Evolutionary conservation across 2,329 filamentous ascomycete genomes (phyloP).

Genomic region (Metarhizium sp.): DNA sequence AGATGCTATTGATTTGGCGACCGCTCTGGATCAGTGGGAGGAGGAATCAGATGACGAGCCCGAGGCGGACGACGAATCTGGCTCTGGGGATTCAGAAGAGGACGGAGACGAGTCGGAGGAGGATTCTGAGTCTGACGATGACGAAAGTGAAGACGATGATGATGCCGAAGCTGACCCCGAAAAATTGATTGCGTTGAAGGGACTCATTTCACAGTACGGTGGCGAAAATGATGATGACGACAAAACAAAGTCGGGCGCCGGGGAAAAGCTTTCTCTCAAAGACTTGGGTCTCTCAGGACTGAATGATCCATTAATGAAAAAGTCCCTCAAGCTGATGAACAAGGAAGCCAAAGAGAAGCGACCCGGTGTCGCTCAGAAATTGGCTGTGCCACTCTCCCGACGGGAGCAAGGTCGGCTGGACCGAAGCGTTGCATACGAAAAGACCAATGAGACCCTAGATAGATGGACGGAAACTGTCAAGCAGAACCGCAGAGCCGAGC

Average conservation of each 20-base stretch:
- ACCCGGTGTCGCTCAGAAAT: conserved; percentile 48
- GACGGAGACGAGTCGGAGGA: conserved; percentile 35
- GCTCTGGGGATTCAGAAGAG: conserved; percentile 30
- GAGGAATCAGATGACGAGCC: conserved; percentile 39
- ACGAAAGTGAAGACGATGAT: background rate
- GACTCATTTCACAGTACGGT: conserved; percentile 59
- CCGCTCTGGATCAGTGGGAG: conserved; percentile 46
- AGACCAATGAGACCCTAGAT: conserved; percentile 83
- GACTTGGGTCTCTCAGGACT: conserved; percentile 65
- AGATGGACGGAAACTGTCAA: conserved; percentile 95
- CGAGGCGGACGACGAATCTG: conserved; percentile 33
- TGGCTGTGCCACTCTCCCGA: conserved; percentile 74
- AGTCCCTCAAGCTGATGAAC: conserved; percentile 65
- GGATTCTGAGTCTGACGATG: conserved; percentile 34
- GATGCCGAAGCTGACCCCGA: conserved; percentile 39
- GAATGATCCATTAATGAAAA: conserved; percentile 67
- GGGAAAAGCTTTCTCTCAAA: conserved; percentile 62
- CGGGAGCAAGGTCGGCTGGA: conserved; percentile 80
- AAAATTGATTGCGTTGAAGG: conserved; percentile 56
- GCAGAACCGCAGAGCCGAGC: conserved; percentile 82
- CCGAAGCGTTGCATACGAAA: conserved; percentile 73
- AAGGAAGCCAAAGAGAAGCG: conserved; percentile 47
- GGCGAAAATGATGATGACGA: conserved; percentile 51
- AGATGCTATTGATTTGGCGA: conserved; percentile 50
- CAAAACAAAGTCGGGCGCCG: conserved; percentile 32